Evolutionary conservation across 73 alveolate species (phyloP), one percentile per base, ranked within the genome.

Genomic region (Paramecium tetraurelia): DNA sequence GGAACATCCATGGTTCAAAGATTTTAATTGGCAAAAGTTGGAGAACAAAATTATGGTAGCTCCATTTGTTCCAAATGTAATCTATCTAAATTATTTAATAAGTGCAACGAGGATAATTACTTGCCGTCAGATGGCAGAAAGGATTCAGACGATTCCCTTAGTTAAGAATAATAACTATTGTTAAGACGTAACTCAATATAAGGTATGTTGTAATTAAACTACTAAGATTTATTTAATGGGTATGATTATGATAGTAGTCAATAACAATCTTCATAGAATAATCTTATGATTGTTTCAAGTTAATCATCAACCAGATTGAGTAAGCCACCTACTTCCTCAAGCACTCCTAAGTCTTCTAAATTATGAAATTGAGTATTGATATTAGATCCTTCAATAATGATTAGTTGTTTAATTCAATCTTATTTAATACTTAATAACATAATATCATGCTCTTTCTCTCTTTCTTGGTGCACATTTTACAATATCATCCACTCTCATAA

Each of bases 401-500:
- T 50, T 50, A 50, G 16, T 14, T 50, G 68, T 14, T 16, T 50
- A 50, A 50, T 50, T 50, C 16, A 50, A 50, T 16, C 27, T 50
- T 50, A 50, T n/a, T 50, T 2, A 50, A 50, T 50, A 50, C 27
- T 50, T 50, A 50, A 50, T 50, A 50, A 50, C 16, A 16, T 12
- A 50, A 50, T 50, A 69, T 93, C 95, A 95, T 92, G 92, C 88
- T 85, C 95, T 72, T 14, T 95, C 98, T 95, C 99, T 96, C 86
- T 93, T 90, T 94, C 99, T 97, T 58, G 99, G 99, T 16, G 99
- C 99, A 71, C 98, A 96, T 90, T 95, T 97, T 41, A 97, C 96
- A 75, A 97, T 97, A 93, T 96, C 98, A 88, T 97, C 99, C 24
- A 97, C 99, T 95, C 99, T 97, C 83, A 97, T 95, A 69, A 97